Percentiles rank a stretch among this genome's conserved stretches.
These are phyloP conservation scores for Yamadazyma taylorii DNA, from an alignment of 1,139 yeast genomes.

Conservation along the genomic window DNA sequence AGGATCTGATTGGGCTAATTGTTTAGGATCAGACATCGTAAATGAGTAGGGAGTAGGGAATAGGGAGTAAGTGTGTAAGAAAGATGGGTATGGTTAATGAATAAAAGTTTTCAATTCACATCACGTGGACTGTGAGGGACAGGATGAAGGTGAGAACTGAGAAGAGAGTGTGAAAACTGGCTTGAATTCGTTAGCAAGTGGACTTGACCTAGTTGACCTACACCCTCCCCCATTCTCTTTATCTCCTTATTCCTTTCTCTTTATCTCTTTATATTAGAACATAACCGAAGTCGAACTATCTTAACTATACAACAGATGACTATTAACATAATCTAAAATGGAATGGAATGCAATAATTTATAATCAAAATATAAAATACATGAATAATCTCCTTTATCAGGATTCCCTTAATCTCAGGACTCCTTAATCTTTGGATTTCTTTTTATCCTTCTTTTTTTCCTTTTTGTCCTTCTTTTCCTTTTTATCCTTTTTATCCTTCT, in stretches of 20 bases:
- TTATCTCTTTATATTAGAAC: slow-evolving; percentile 3
- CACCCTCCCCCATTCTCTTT: no score
- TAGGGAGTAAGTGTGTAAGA: neutral
- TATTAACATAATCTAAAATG: slow-evolving; percentile 1
- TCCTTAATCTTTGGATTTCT: slow-evolving; percentile 17
- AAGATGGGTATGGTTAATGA: neutral
- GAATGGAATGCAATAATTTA: slow-evolving; percentile 1
- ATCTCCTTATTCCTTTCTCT: no score
- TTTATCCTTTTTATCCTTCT: slow-evolving; percentile 49
- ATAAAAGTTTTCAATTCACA: neutral
- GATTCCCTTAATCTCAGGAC: no score
- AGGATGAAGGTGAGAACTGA: neutral
- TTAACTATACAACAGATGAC: slow-evolving; percentile 11
- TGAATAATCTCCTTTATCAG: no score
- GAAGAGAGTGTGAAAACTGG: no score
- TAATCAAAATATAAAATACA: slow-evolving; percentile 2
- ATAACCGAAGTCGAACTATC: slow-evolving; percentile 3
- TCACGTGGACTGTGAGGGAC: neutral
- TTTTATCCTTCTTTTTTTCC: slow-evolving; percentile 36
- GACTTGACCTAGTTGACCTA: no score
- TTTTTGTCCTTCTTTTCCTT: slow-evolving; percentile 44
- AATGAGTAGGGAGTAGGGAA: no score
- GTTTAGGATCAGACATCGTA: neutral
- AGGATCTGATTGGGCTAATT: slow-evolving; percentile 10
- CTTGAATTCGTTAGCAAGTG: no score